These are phyloP conservation scores for Smittium mucronatum DNA, from an alignment of 371 early-diverging fungal species.

Conservation along the genomic window DNA sequence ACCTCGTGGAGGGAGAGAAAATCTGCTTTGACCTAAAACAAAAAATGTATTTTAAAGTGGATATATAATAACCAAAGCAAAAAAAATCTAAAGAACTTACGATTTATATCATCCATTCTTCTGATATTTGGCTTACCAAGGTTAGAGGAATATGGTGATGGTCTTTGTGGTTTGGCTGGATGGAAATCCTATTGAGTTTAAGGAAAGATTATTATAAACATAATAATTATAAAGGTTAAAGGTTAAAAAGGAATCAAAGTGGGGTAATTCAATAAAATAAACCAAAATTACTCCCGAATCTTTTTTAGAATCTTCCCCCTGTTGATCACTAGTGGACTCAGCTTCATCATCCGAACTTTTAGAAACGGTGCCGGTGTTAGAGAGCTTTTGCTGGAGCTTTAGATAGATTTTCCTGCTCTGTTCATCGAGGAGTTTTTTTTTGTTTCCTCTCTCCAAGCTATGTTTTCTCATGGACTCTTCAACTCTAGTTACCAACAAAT, in stretches of 20 bases:
- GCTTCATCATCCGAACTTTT: neutral
- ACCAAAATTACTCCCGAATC: neutral
- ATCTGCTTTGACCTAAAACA: neutral
- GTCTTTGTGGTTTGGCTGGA: neutral
- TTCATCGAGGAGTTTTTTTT: neutral
- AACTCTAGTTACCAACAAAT: neutral
- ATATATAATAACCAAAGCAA: neutral
- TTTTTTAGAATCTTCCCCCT: neutral
- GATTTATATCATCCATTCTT: neutral
- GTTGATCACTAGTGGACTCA: neutral
- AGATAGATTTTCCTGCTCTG: neutral
- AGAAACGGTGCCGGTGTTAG: neutral
- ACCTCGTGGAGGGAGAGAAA: neutral
- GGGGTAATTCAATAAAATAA: neutral
- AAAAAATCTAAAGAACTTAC: neutral
- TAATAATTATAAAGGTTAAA: neutral
- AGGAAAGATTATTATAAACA: neutral
- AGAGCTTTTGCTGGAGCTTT: neutral
- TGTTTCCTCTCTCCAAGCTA: neutral
- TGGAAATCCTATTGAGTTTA: neutral
- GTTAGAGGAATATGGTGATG: neutral
- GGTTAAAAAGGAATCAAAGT: neutral
- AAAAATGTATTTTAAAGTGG: neutral
- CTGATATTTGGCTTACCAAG: neutral
- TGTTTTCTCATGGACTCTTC: neutral